Evolutionary conservation across 352 stramenopile species (phyloP).

Genomic region (Phytophthora melonis): DNA sequence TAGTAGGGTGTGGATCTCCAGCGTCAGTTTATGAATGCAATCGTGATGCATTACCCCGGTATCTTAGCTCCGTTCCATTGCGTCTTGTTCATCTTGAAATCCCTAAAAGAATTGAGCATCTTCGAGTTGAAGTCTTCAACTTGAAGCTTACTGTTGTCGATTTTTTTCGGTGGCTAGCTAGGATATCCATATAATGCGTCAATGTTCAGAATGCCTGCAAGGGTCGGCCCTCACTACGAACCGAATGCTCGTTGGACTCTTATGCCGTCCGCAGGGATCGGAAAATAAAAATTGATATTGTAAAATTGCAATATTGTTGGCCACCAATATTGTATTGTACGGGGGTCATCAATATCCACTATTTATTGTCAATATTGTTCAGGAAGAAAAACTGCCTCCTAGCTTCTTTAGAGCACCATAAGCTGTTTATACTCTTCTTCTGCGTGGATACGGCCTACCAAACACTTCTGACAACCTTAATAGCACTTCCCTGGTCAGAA

Average conservation of each 20-base stretch:
- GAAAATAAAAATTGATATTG: too few relatives aligned
- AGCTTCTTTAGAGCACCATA: too few relatives aligned
- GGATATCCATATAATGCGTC: background rate
- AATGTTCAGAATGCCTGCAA: background rate
- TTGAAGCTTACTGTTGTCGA: background rate
- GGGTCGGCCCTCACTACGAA: background rate
- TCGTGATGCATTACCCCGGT: slow-evolving; percentile 3
- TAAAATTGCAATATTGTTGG: too few relatives aligned
- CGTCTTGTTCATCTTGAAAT: slow-evolving; percentile 12
- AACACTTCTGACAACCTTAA: too few relatives aligned
- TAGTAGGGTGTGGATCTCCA: slow-evolving; percentile 31
- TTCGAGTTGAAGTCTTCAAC: background rate
- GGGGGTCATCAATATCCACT: too few relatives aligned
- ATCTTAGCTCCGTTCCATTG: slow-evolving; percentile 7
- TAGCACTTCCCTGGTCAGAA: too few relatives aligned
- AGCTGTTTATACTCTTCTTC: too few relatives aligned
- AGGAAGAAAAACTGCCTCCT: too few relatives aligned
- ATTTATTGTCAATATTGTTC: too few relatives aligned
- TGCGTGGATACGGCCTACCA: too few relatives aligned
- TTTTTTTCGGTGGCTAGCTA: slow-evolving; percentile 2
- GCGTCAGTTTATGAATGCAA: slow-evolving; percentile 22
- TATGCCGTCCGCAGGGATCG: slow-evolving; percentile 21
- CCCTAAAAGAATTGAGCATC: background rate
- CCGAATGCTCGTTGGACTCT: slow-evolving; percentile 29
- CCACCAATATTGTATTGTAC: too few relatives aligned